Conservation (phyloP, 2,329 filamentous ascomycete genomes). For the Fusarium protoensiforme region DNA sequence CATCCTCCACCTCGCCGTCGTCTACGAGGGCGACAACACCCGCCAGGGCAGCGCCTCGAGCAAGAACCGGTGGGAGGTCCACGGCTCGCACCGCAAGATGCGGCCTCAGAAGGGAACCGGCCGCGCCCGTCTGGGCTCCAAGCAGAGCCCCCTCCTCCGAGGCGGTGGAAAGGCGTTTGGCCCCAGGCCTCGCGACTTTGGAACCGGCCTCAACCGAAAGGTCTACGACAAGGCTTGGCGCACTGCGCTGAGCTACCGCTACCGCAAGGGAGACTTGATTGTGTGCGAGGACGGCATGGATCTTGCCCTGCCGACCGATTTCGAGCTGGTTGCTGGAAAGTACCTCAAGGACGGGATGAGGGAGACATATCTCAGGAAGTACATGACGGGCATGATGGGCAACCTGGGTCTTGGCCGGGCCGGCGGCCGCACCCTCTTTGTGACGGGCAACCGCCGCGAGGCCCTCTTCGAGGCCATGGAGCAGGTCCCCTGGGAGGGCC, state of each 20-base stretch:
- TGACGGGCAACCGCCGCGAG: constrained; percentile 71
- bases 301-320: constrained; percentile 67
- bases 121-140: constrained; percentile 80
- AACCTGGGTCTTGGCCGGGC: constrained; percentile 75
- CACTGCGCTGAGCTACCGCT: constrained; percentile 92
- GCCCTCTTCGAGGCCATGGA: constrained; percentile 76
- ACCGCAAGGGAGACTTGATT: constrained; percentile 85
- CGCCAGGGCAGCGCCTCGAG: constrained; percentile 86
- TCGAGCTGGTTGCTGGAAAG: constrained; percentile 54
- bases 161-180: constrained; percentile 92
- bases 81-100: constrained; percentile 85
- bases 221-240: constrained; percentile 97
- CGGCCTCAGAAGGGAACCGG: constrained; percentile 89
- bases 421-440: constrained; percentile 78
- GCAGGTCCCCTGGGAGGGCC: constrained; percentile 72
- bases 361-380: constrained; percentile 69
- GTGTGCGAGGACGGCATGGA: constrained; percentile 84
- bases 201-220: constrained; percentile 84
- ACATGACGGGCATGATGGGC: constrained; percentile 75
- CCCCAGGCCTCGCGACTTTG: constrained; percentile 93
- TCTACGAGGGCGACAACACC: constrained; percentile 91
- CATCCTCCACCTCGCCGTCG: constrained; percentile 89
- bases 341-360: constrained; percentile 60
- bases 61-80: constrained; percentile 85
- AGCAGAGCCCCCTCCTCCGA: constrained; percentile 81